Evolutionary conservation across 345 rosid species (phyloP), one percentile per base, ranked within the genome.

Genomic region (Iberis pinnata): DNA sequence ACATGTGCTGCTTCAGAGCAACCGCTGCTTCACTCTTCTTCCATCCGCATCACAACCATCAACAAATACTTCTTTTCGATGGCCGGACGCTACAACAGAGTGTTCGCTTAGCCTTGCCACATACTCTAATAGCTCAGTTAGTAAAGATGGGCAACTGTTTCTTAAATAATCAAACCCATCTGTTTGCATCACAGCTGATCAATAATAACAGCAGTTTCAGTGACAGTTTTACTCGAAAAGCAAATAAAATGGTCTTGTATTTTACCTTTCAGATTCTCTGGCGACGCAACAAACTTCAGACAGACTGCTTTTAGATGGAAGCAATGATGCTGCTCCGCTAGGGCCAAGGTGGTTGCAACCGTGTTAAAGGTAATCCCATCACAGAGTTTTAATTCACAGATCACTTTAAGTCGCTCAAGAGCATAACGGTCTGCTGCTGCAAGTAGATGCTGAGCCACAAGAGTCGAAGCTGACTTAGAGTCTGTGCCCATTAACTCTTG

Each of bases 271-370:
- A 85, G 75, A 53, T 82, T 85, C 64, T 73, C 79, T 12, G 83
- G 89, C 65, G 63, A 41, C 0, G 88, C 70, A 7, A 78, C 54
- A 14, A 82, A 88, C 65, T 80, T 80, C 56, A 85, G 88, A 60
- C 95, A 85, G 31, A 76, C 75, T 29, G 75, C 73, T 78, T 88
- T 85, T 48, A 88, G 58, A 68, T 73, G 78, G 60, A 53, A 72
- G 63, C 90, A 79, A 16, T 85, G 88, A 61, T 85, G 92, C 67
- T 78, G 97, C 60, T 85, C 90, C 3, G 97, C 95, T 74, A 88
- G 73, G 41, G 83, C 97, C 49, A 88, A 71, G 10, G 83, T 79
- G 16, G 86, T 85, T 60, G 97, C 95, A 37, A 82, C 92, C 1
- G 90, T 80, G 70, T 85, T 79, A 71, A 72, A 73, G 48, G 88